These are phyloP conservation scores for Amanita fuliginea DNA, from an alignment of 768 basidiomycete genomes.

Conservation along the genomic window DNA sequence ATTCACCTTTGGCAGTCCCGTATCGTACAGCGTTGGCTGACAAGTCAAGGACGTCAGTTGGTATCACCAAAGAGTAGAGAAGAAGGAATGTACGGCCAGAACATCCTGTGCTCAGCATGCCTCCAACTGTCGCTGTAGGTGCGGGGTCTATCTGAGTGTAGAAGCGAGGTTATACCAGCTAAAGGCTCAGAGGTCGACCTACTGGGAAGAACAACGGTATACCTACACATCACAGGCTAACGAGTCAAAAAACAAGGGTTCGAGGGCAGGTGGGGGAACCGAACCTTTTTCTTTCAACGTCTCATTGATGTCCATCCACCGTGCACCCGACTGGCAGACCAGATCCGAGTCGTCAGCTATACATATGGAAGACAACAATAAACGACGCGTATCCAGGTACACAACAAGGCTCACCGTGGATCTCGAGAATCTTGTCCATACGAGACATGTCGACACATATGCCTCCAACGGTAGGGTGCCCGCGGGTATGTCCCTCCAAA, in stretches of 20 bases:
- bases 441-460: conserved; percentile 71
- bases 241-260: background rate
- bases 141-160: conserved; percentile 55
- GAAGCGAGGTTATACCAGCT: background rate
- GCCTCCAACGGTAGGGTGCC: conserved; percentile 35
- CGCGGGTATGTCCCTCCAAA: conserved; percentile 67
- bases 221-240: conserved; percentile 21
- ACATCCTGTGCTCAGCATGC: conserved; percentile 82
- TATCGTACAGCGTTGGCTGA: conserved; percentile 74
- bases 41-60: background rate
- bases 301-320: conserved; percentile 69
- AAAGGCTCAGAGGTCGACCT: conserved; percentile 10
- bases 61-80: background rate
- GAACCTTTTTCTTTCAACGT: conserved; percentile 48
- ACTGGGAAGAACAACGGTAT: conserved; percentile 83
- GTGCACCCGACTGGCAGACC: conserved; percentile 61
- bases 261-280: background rate
- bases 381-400: background rate
- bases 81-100: conserved; percentile 49
- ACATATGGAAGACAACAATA: background rate
- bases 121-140: conserved; percentile 74
- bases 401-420: conserved; percentile 41
- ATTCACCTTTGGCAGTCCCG: conserved; percentile 83
- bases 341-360: conserved; percentile 61
- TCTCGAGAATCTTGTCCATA: conserved; percentile 72